Evolutionary conservation across 805 yeast species (phyloP), one percentile per base, ranked within the genome.

Genomic region (Zygoascus ofunaensis): DNA sequence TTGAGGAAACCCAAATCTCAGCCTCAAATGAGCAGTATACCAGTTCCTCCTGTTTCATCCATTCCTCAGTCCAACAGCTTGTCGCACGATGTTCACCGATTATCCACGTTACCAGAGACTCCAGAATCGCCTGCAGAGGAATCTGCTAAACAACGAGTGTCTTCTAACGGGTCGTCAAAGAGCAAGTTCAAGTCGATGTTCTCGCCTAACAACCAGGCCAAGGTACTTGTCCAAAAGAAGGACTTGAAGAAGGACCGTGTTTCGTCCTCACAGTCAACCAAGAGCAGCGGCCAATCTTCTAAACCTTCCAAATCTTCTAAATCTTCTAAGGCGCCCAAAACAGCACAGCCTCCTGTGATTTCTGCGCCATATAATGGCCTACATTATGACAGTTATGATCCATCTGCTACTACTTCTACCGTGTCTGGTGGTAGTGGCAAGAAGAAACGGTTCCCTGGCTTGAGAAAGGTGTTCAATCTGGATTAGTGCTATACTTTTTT

Each of bases 161-260:
- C 18, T 19, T 24, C 28, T n/a, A 18, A 5, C 15, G 34, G 12
- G 14, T 39, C 36, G 34, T 15, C 37, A 19, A 39, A 20, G 19
- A 18, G 24, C 30, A 39, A 17, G 18, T 37, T 58, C 14, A 51
- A 51, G 34, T 47, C 49, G 12, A 54, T 59, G 38, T 59, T 59
- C 47, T 56, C 61, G n/a, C 64, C 63, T 2, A 48, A 45, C 33
- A 50, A 54, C 12, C 53, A 55, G 18, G 62, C 59, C 35, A 54
- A 50, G 44, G 47, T 51, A 32, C 46, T 57, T 20, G 46, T 58
- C 32, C 50, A 51, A 36, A 46, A 45, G 34, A 41, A 39, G 50
- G 30, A 15, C 32, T 49, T 51, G 37, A 46, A 45, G 34, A 41
- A 39, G 50, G 30, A 15, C 3, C 15, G 17, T 2, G 30, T 19